Evolutionary conservation across 352 stramenopile species (phyloP).

Genomic region (Plasmopara viticola): DNA sequence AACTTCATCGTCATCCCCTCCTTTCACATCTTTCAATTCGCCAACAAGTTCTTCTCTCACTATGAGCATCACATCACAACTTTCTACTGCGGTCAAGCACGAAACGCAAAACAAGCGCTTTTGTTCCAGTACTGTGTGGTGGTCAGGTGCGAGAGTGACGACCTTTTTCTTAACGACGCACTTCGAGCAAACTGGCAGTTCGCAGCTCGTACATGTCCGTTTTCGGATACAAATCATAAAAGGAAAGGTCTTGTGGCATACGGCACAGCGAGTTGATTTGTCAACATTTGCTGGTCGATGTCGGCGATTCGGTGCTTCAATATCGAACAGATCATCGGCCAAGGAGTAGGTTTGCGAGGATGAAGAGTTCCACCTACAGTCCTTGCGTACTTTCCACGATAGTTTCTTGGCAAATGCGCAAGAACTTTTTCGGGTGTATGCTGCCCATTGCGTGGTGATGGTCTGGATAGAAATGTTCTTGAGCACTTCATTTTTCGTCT

Average conservation of each 20-base stretch:
- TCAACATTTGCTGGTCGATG: conserved; percentile 1
- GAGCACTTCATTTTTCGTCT: conserved; percentile 22
- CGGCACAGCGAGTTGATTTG: conserved; percentile 11
- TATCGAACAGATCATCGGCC: conserved; percentile 25
- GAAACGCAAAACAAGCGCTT: conserved; percentile 30
- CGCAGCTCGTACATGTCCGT: conserved; percentile 26
- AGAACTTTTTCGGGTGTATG: conserved; percentile 25
- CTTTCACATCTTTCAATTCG: conserved; percentile 6
- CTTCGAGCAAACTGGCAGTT: conserved; percentile 29
- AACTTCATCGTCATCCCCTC: conserved; percentile 10
- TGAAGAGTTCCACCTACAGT: conserved; percentile 22
- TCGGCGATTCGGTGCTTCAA: conserved; percentile 11
- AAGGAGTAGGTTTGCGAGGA: conserved; percentile 29
- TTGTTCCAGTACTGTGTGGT: conserved; percentile 25
- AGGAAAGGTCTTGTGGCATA: conserved; percentile 21
- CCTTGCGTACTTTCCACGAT: conserved; percentile 26
- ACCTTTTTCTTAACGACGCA: conserved; percentile 32
- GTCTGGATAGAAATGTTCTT: conserved; percentile 28
- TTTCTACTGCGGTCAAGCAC: conserved; percentile 23
- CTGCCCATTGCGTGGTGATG: conserved; percentile 27
- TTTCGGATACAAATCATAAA: conserved; percentile 22
- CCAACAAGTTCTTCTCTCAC: conserved; percentile 28
- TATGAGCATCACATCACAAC: conserved; percentile 23
- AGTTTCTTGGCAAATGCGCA: conserved; percentile 38
- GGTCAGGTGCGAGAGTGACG: conserved; percentile 30